Percentiles rank a stretch among this genome's conserved stretches.
Evolutionary conservation across 345 rosid species (phyloP).

Genomic region (Hypericum perforatum): DNA sequence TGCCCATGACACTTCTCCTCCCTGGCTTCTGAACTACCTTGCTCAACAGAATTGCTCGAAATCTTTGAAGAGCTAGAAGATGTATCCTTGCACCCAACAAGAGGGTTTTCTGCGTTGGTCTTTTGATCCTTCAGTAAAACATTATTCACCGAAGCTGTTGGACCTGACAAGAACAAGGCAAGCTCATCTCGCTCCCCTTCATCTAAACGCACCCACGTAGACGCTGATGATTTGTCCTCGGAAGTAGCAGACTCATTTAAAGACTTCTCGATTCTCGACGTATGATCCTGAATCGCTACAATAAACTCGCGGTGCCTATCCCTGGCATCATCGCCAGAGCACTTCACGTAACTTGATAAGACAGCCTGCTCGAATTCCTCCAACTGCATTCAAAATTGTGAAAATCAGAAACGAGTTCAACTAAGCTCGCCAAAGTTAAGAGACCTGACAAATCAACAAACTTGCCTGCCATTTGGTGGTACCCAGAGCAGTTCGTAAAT

Average conservation of each 20-base stretch:
- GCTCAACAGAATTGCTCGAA: constrained; percentile 16
- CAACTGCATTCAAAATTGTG: constrained; percentile 37
- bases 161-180: constrained; percentile 63
- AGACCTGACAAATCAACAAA: constrained; percentile 1
- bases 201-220: constrained; percentile 58
- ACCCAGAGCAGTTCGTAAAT: constrained; percentile 57
- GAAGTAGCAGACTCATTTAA: constrained; percentile 35
- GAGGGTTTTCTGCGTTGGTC: constrained; percentile 12
- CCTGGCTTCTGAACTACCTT: constrained; percentile 20
- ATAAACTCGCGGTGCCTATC: constrained; percentile 65
- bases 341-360: constrained; percentile 35
- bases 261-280: constrained; percentile 38
- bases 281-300: constrained; percentile 48
- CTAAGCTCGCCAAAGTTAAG: not conserved
- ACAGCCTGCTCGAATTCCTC: constrained; percentile 78
- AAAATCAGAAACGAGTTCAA: not conserved
- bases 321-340: constrained; percentile 39
- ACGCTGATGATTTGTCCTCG: constrained; percentile 37
- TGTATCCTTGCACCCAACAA: constrained; percentile 15
- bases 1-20: constrained; percentile 39
- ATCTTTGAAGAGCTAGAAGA: constrained; percentile 16
- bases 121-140: constrained; percentile 5
- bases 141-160: constrained; percentile 24
- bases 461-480: constrained; percentile 88
- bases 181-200: constrained; percentile 78